These are phyloP conservation scores for Neocucurbitaria cava DNA, from an alignment of 2,329 filamentous ascomycete species.

Conservation along the genomic window DNA sequence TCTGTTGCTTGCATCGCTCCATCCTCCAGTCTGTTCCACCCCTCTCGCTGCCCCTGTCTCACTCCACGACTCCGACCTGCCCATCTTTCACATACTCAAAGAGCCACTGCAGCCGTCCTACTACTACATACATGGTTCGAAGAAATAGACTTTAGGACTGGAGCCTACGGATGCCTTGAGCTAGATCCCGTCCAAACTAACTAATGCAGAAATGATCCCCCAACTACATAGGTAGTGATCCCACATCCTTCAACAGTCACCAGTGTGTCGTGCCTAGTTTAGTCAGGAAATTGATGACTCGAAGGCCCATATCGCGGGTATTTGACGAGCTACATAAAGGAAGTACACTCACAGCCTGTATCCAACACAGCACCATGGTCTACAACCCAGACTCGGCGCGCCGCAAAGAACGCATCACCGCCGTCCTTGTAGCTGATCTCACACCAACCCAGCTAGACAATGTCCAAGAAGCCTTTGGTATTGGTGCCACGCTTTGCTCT, in stretches of 20 bases:
- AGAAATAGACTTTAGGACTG: no score
- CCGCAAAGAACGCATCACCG: conserved; percentile 4
- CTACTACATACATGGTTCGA: not conserved
- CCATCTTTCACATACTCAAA: not conserved
- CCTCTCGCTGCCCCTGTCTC: not conserved
- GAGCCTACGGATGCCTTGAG: not conserved
- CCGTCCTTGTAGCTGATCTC: conserved; percentile 7
- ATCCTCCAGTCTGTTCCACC: not conserved
- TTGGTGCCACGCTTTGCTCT: conserved; percentile 5
- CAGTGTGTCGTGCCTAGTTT: no score
- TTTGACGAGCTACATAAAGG: not conserved
- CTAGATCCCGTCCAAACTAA: not conserved
- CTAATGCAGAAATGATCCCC: not conserved
- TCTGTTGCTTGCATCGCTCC: conserved; percentile 1
- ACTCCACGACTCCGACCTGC: not conserved
- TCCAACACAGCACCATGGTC: conserved; percentile 1
- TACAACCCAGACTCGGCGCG: conserved; percentile 1
- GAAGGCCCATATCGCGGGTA: no score
- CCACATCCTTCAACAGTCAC: not conserved
- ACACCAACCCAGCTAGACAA: conserved; percentile 9
- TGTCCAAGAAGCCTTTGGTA: conserved; percentile 11
- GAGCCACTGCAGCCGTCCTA: conserved; percentile 1
- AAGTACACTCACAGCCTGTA: not conserved
- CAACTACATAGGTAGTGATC: no score
- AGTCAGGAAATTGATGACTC: no score